These are phyloP conservation scores for Acidomyces sp. DNA, from an alignment of 495 filamentous ascomycete species.

Conservation along the genomic window DNA sequence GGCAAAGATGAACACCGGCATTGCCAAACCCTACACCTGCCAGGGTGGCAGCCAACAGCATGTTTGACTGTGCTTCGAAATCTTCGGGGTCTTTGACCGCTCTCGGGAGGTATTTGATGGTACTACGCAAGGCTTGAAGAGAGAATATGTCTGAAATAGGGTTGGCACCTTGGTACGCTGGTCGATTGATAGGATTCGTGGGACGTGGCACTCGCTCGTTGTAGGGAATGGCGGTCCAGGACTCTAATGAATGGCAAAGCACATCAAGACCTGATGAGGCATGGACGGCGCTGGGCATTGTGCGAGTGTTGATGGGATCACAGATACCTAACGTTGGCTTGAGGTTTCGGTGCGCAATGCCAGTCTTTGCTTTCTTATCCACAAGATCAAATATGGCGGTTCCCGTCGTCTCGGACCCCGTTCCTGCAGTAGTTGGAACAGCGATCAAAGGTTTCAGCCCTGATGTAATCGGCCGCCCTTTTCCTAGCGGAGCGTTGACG, in stretches of 20 bases:
- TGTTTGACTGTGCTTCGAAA: slow-evolving; percentile 77
- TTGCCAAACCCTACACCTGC: slow-evolving; percentile 96
- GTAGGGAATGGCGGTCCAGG: slow-evolving; percentile 93
- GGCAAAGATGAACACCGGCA: slow-evolving; percentile 91
- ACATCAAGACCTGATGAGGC: slow-evolving; percentile 84
- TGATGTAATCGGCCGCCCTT: slow-evolving; percentile 67
- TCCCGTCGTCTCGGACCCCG: slow-evolving; percentile 89
- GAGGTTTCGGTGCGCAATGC: slow-evolving; percentile 84
- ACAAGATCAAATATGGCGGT: slow-evolving; percentile 97
- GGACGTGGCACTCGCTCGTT: slow-evolving; percentile 71
- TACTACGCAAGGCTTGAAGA: slow-evolving; percentile 62
- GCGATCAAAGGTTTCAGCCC: slow-evolving; percentile 76
- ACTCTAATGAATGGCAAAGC: slow-evolving; percentile 84
- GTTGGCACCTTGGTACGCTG: slow-evolving; percentile 94
- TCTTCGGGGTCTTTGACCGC: slow-evolving; percentile 79
- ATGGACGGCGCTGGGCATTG: slow-evolving; percentile 88
- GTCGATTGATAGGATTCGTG: slow-evolving; percentile 75
- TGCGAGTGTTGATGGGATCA: slow-evolving; percentile 85
- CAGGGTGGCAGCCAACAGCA: slow-evolving; percentile 87
- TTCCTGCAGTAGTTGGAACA: slow-evolving; percentile 89
- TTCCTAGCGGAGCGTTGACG: slow-evolving; percentile 88
- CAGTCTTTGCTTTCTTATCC: slow-evolving; percentile 77
- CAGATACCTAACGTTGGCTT: slow-evolving; percentile 94
- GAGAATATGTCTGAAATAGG: slow-evolving; percentile 96
- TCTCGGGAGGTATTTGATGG: slow-evolving; percentile 81